phyloP scores from a whole-genome alignment of 208 protist genomes.

The Trypanosomatidae sp. region DNA sequence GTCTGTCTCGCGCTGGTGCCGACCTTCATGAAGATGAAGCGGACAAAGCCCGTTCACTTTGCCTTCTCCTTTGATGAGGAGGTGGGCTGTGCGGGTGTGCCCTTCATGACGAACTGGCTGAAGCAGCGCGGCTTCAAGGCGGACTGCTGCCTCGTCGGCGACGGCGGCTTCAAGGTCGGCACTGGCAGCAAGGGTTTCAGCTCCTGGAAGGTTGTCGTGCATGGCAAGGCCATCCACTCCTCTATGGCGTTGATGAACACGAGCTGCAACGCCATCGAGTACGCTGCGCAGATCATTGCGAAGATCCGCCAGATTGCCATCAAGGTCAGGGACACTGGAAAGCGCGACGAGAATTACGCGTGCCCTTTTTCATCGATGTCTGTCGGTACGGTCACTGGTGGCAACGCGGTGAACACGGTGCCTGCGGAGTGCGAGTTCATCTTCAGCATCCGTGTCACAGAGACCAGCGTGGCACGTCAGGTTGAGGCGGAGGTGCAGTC shows the following conservation, averaged over 20 bases:
- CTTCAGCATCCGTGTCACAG: too few species aligned
- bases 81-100: background rate
- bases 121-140: too few species aligned
- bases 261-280: slow-evolving; percentile 47
- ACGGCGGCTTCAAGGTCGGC: slow-evolving; percentile 20
- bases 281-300: slow-evolving; percentile 46
- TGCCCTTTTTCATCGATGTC: too few species aligned
- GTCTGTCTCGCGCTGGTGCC: slow-evolving; percentile 7
- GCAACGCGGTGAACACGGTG: too few species aligned
- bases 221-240: slow-evolving; percentile 50
- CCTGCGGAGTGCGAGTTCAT: too few species aligned
- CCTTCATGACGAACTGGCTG: too few species aligned
- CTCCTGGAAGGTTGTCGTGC: slow-evolving; percentile 32
- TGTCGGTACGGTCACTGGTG: too few species aligned
- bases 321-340: too few species aligned
- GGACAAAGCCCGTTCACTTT: background rate
- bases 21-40: slow-evolving; percentile 33
- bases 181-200: slow-evolving; percentile 40
- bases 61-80: background rate
- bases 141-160: slow-evolving; percentile 42
- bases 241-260: slow-evolving; percentile 41
- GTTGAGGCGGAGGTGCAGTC: too few species aligned
- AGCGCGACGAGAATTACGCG: too few species aligned
- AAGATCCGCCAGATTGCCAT: too few species aligned
- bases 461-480: too few species aligned